phyloP scores from a whole-genome alignment of 306 rosid species.

The Gynostemma pentaphyllum region DNA sequence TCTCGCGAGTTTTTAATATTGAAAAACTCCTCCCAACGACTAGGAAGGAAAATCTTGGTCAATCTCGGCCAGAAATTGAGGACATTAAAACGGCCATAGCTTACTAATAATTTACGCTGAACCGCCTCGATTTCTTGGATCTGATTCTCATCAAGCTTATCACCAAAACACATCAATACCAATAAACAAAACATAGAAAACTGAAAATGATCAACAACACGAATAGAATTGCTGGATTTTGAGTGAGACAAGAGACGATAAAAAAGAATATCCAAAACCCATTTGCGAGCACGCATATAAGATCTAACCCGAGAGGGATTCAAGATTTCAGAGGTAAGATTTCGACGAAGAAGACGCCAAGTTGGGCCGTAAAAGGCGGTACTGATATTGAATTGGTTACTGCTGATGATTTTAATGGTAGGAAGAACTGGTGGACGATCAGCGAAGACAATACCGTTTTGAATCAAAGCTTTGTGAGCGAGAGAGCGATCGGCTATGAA shows the following conservation, averaged over 20 bases:
- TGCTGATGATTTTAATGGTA: not conserved
- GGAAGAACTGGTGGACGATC: not conserved
- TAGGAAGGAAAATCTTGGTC: not conserved
- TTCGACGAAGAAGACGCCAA: conserved; percentile 12
- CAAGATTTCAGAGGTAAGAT: conserved; percentile 7
- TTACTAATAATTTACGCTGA: not conserved
- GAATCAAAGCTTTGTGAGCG: not conserved
- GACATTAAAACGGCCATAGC: not conserved
- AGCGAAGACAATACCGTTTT: not conserved
- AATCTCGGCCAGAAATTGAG: conserved; percentile 5
- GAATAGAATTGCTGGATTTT: not conserved
- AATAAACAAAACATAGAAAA: conserved; percentile 7
- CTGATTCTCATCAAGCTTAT: not conserved
- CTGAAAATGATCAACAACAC: not conserved
- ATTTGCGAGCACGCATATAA: not conserved
- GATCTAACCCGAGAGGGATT: not conserved
- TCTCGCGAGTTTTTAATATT: not conserved
- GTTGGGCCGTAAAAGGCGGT: not conserved
- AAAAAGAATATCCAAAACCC: conserved; percentile 9
- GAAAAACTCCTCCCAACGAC: not conserved
- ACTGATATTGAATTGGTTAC: conserved; percentile 1
- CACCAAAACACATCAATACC: conserved; percentile 8
- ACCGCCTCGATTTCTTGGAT: not conserved
- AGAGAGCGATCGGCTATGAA: conserved; percentile 1
- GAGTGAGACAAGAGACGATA: not conserved